Evolutionary conservation across 176 grass and related monocot genomes (phyloP).

Genomic region (Alloteropsis semialata): DNA sequence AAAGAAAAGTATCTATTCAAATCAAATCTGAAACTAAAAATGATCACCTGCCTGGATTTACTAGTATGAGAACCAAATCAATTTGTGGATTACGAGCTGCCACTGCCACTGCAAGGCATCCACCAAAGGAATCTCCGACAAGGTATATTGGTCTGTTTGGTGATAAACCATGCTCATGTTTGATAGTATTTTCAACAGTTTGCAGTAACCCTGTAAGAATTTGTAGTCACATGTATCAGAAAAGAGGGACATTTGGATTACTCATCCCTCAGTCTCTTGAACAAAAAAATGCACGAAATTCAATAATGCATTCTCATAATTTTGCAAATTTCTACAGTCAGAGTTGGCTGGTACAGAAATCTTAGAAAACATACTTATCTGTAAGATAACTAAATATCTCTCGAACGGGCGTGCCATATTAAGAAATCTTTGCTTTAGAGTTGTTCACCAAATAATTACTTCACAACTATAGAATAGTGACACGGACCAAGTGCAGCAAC

Average conservation of each 20-base stretch:
- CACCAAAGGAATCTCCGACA: conserved; percentile 78
- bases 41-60: conserved; percentile 88
- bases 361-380: neutral
- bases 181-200: conserved; percentile 54
- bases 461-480: neutral
- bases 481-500: neutral
- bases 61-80: conserved; percentile 73
- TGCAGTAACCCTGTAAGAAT: conserved; percentile 49
- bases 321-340: neutral
- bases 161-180: conserved; percentile 52
- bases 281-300: neutral
- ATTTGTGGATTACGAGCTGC: conserved; percentile 70
- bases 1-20: neutral
- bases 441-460: neutral
- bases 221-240: conserved; percentile 7
- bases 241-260: neutral
- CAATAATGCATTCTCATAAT: neutral
- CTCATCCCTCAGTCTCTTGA: neutral
- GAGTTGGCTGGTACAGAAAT: neutral
- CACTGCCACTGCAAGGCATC: conserved; percentile 69
- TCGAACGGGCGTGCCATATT: neutral
- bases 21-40: conserved; percentile 17
- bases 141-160: conserved; percentile 71
- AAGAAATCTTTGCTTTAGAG: neutral
- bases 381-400: neutral